Conservation (phyloP, 225 moss, liverwort and hornwort species). For the Marchantia paleacea region DNA sequence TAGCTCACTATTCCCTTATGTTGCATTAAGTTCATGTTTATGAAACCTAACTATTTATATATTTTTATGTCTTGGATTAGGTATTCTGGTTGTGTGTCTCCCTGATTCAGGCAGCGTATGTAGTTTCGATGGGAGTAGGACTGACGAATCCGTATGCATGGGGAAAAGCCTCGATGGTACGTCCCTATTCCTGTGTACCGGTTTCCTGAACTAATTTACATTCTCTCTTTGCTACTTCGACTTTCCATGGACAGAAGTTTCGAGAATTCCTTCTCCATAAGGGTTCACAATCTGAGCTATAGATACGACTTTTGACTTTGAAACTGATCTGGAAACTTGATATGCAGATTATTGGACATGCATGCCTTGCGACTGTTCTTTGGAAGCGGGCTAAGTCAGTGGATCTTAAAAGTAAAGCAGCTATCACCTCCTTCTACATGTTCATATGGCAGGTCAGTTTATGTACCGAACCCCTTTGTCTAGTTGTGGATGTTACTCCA, state of each 20-base stretch:
- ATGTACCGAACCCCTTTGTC: not conserved
- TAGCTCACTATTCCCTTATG: not conserved
- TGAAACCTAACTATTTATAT: not conserved
- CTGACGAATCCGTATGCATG: constrained; percentile 46
- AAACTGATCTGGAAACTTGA: not conserved
- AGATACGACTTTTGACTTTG: not conserved
- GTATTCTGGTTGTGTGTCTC: constrained; percentile 82
- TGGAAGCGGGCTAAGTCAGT: constrained; percentile 73
- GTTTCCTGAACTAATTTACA: not conserved
- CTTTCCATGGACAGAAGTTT: not conserved
- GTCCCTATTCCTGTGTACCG: too few relatives aligned
- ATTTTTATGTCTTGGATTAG: constrained; percentile 28
- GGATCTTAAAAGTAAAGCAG: constrained; percentile 61
- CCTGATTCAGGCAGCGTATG: constrained; percentile 71
- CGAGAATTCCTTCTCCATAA: not conserved
- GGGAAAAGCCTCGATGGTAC: constrained; percentile 62
- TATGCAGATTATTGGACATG: constrained; percentile 66
- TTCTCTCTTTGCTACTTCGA: not conserved
- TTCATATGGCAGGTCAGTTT: constrained; percentile 80
- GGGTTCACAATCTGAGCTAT: too few relatives aligned
- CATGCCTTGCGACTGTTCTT: constrained; percentile 47
- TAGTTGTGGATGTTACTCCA: not conserved
- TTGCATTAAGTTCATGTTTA: not conserved
- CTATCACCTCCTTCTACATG: constrained; percentile 84
- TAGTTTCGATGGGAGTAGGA: constrained; percentile 58